Base-by-base conservation (phyloP, 2,329 filamentous ascomycete species). In the Lecanoromycetidae sp. region DNA sequence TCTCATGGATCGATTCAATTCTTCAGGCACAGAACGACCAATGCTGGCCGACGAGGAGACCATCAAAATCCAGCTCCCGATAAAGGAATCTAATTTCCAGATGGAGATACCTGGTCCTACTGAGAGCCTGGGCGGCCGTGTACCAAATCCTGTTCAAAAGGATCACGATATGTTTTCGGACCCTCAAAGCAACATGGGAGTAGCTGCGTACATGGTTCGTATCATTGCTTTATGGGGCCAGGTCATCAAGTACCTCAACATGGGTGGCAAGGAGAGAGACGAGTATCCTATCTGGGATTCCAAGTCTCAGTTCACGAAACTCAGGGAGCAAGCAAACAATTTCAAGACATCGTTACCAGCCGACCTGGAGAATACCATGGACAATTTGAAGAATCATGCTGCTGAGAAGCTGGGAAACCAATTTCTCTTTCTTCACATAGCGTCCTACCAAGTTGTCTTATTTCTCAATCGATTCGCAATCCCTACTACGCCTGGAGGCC, bases 1-100 rank as follows among this genome's bases (percentile, higher is more conserved):
- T 59, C 65, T 95, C 48, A 95, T 96, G 88, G 91, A 98, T 61
- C 80, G 90, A 0, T 95, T 95, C 70, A 95, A 93, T 64, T 95
- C 90, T 0, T 95, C 88, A 1, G 90, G 91, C 2, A 93, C 87
- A 2, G 88, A 95, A 58, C 76, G 90, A 30, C 91, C 91, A 17
- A 85, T 87, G 44, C 94, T 95, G 56, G 82, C 94, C 46, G 82
- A 85, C 55, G 87, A 95, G 62, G 85, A 91, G 55, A 86, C 85
- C 46, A 76, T 96, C 52, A 82, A 87, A 55, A 86, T 95, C 13
- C 90, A 91, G 54, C 68, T 98, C 20, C 91, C 91, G 0, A 84
- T 95, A 57, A 88, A 85, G 60, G 91, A 98, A 62, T 80, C 81
- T 41, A 80, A 86, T 53, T 96, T 94, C 58, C 82, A 90, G 54